A percentile compares a stretch with the other conserved stretches of the same genome.
These are phyloP conservation scores for Chrysosphaeria jannelii DNA, from an alignment of 2,329 filamentous ascomycete genomes.

Conservation along the genomic window DNA sequence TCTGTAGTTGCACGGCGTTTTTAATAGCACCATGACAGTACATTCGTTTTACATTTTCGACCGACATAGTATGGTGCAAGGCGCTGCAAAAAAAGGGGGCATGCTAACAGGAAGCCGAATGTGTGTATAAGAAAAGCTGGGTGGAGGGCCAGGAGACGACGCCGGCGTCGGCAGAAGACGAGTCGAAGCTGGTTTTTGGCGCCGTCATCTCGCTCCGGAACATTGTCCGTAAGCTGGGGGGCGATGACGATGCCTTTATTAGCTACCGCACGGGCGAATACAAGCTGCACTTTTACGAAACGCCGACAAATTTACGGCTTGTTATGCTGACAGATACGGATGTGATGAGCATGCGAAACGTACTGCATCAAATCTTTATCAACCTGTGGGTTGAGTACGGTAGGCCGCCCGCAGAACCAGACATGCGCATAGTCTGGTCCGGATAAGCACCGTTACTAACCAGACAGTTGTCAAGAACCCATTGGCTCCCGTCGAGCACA, in stretches of 20 bases:
- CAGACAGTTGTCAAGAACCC: conserved; percentile 49
- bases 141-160: conserved; percentile 13
- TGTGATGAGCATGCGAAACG: conserved; percentile 71
- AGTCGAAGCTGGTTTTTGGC: conserved; percentile 92
- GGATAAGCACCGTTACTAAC: neutral
- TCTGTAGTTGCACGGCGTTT: too few species aligned
- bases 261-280: conserved; percentile 83
- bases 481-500: conserved; percentile 35
- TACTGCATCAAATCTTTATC: conserved; percentile 93
- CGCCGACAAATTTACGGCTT: conserved; percentile 79
- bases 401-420: conserved; percentile 20
- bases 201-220: conserved; percentile 89
- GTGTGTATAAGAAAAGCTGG: conserved; percentile 86
- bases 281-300: conserved; percentile 98
- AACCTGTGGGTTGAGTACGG: conserved; percentile 94
- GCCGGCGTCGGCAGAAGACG: conserved; percentile 18
- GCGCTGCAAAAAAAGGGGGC: neutral
- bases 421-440: neutral
- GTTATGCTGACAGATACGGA: conserved; percentile 85
- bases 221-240: conserved; percentile 86
- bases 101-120: conserved; percentile 40
- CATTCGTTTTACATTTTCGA: conserved; percentile 99
- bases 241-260: conserved; percentile 81
- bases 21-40: conserved; percentile 38
- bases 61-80: conserved; percentile 46